These are phyloP conservation scores for Paxillus involutus DNA, from an alignment of 768 basidiomycete genomes.

Conservation along the genomic window DNA sequence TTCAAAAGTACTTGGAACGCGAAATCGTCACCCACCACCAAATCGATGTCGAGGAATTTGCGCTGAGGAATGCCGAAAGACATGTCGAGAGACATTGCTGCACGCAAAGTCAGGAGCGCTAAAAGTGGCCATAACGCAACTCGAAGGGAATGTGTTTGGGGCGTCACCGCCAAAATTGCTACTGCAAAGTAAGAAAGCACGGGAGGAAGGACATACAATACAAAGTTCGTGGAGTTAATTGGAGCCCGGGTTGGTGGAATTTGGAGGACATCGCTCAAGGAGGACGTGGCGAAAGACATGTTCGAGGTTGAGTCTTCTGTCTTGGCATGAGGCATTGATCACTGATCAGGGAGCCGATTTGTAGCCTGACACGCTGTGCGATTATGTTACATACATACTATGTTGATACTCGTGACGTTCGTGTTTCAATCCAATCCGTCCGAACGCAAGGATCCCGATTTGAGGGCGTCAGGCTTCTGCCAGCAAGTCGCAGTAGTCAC, in stretches of 20 bases:
- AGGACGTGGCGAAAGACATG: background rate
- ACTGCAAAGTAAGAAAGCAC: conserved; percentile 44
- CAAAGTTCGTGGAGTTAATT: conserved; percentile 33
- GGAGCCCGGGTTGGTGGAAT: conserved; percentile 16
- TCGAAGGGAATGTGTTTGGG: conserved; percentile 42
- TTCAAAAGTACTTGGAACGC: background rate
- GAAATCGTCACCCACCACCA: conserved; percentile 7
- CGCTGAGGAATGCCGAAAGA: conserved; percentile 5
- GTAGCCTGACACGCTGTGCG: too few species aligned
- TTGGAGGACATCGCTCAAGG: conserved; percentile 3
- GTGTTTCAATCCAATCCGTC: too few species aligned
- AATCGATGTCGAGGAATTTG: conserved; percentile 3
- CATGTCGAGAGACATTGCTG: conserved; percentile 18
- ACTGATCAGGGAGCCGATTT: too few species aligned
- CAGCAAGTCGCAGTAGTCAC: too few species aligned
- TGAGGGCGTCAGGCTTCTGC: too few species aligned
- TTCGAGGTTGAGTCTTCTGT: too few species aligned
- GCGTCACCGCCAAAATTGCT: conserved; percentile 48
- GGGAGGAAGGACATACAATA: conserved; percentile 40
- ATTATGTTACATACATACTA: too few species aligned
- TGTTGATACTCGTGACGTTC: too few species aligned
- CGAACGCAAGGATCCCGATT: too few species aligned
- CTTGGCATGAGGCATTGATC: too few species aligned
- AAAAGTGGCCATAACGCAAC: conserved; percentile 48
- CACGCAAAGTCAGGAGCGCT: conserved; percentile 41